phyloP scores from a whole-genome alignment of 345 rosid species.

The Lumnitzera racemosa region DNA sequence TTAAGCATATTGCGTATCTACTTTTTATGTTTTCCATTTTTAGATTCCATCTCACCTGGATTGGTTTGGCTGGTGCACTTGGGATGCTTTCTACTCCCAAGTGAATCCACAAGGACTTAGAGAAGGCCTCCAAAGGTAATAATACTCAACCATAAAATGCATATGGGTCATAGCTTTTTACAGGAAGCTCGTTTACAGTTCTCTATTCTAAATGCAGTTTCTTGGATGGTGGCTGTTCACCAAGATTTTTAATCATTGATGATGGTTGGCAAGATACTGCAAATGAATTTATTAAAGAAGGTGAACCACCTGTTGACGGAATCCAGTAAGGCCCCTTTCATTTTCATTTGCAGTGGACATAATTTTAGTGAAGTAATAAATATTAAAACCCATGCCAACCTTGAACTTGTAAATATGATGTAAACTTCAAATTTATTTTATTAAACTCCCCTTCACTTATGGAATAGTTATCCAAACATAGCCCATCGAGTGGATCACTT shows the following conservation, averaged over 20 bases:
- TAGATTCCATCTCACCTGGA: constrained; percentile 55
- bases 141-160: neutral
- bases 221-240: constrained; percentile 40
- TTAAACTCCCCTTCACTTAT: no score
- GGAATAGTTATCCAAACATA: neutral
- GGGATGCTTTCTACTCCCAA: constrained; percentile 63
- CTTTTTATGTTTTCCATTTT: constrained; percentile 5
- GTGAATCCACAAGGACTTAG: constrained; percentile 44
- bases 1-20: no score
- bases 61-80: constrained; percentile 72
- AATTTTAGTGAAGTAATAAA: no score
- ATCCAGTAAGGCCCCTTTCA: constrained; percentile 24
- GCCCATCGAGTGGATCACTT: neutral
- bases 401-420: no score
- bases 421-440: no score
- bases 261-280: constrained; percentile 61
- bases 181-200: neutral
- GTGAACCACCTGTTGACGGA: constrained; percentile 29
- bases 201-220: constrained; percentile 19
- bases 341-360: no score
- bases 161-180: neutral
- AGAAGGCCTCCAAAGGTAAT: constrained; percentile 55
- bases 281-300: constrained; percentile 30
- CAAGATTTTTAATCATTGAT: constrained; percentile 53
- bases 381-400: no score